Percentiles rank a stretch among this genome's conserved stretches.
Evolutionary conservation across 169 alveolate species (phyloP).

Genomic region (Eimeria tenella): DNA sequence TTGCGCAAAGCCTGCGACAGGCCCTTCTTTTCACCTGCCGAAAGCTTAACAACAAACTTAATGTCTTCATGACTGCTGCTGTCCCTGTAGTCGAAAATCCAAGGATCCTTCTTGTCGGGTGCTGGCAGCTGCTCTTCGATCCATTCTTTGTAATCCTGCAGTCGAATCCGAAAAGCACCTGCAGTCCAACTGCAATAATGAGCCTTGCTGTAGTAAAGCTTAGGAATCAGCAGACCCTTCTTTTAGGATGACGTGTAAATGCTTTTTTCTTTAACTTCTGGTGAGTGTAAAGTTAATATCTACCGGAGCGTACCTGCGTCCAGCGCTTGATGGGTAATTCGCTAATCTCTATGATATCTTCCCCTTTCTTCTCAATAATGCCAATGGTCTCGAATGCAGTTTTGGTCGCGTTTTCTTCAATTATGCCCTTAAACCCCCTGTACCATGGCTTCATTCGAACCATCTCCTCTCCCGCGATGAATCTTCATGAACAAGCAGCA

Average conservation of each 20-base stretch:
- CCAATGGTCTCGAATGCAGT: slow-evolving; percentile 88
- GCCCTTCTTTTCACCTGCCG: slow-evolving; percentile 81
- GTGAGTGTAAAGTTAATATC: no score
- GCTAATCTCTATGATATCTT: slow-evolving; percentile 88
- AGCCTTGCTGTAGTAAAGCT: background rate
- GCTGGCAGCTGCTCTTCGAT: slow-evolving; percentile 78
- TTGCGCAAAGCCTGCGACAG: background rate
- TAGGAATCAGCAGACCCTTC: background rate
- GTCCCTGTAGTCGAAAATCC: slow-evolving; percentile 88
- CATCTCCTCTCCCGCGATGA: slow-evolving; percentile 91
- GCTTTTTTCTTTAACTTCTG: background rate
- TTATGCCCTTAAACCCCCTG: slow-evolving; percentile 96
- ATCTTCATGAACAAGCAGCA: slow-evolving; percentile 23
- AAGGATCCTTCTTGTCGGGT: slow-evolving; percentile 76
- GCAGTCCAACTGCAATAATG: background rate
- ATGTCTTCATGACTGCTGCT: slow-evolving; percentile 91
- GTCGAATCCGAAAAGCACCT: background rate
- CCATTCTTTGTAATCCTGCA: slow-evolving; percentile 79
- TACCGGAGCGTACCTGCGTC: slow-evolving; percentile 96
- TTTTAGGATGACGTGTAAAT: background rate
- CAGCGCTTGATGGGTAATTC: slow-evolving; percentile 99
- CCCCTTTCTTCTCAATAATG: slow-evolving; percentile 82
- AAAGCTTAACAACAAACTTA: slow-evolving; percentile 89
- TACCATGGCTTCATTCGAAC: slow-evolving; percentile 98
- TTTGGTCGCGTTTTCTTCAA: slow-evolving; percentile 81